Percentiles rank a stretch among this genome's conserved stretches.
Evolutionary conservation across 495 filamentous ascomycete species (phyloP).

Genomic region (Aspergillus bridgeri): DNA sequence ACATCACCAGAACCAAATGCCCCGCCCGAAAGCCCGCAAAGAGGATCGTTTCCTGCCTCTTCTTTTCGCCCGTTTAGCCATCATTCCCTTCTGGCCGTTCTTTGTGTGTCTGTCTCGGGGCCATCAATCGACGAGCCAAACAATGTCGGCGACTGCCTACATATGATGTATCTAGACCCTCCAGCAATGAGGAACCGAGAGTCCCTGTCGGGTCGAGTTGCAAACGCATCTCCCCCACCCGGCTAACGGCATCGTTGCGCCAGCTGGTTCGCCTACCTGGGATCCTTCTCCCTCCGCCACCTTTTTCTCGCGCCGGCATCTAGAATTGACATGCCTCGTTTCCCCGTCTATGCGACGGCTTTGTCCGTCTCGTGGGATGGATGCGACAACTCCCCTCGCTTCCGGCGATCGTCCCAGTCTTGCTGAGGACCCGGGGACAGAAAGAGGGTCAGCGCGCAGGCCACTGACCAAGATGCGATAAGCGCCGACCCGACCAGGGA

Average conservation of each 20-base stretch:
- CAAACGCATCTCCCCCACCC: conserved; percentile 14
- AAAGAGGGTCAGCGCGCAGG: neutral
- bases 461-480: neutral
- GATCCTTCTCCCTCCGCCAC: conserved; percentile 1
- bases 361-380: neutral
- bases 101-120: neutral
- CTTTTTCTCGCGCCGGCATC: neutral
- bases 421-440: neutral
- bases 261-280: conserved; percentile 8
- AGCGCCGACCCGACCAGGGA: neutral
- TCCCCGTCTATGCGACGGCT: neutral
- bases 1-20: too few species aligned
- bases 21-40: conserved; percentile 1
- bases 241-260: conserved; percentile 23
- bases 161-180: neutral
- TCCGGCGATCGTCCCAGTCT: too few species aligned
- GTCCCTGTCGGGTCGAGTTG: conserved; percentile 1
- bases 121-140: neutral
- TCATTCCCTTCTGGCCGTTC: neutral
- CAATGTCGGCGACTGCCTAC: too few species aligned
- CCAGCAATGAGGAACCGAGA: neutral
- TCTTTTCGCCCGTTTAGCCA: neutral
- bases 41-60: conserved; percentile 2
- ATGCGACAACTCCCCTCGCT: neutral
- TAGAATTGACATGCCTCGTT: neutral